Evolutionary conservation across 164 flowering plant genomes (phyloP).

Genomic region (Magnolia changhungtana): DNA sequence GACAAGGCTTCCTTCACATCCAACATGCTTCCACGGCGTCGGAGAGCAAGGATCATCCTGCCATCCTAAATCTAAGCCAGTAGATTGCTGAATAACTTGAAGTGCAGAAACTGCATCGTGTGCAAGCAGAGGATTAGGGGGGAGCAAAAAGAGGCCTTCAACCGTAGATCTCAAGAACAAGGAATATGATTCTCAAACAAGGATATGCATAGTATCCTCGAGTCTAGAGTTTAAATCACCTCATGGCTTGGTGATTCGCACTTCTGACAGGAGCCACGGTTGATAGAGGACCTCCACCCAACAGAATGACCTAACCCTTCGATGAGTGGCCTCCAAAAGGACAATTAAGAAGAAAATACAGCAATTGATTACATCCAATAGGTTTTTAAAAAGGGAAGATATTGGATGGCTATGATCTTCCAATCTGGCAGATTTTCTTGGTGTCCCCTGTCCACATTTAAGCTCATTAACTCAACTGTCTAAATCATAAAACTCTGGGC

Average conservation of each 20-base stretch:
- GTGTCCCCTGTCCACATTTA: too few species aligned
- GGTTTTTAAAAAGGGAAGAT: neutral
- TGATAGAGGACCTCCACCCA: too few species aligned
- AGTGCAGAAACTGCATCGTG: constrained; percentile 73
- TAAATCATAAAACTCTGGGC: neutral
- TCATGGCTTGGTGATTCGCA: too few species aligned
- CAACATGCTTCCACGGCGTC: constrained; percentile 61
- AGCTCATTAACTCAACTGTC: neutral
- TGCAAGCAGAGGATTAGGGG: neutral
- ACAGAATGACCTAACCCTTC: too few species aligned
- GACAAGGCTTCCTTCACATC: constrained; percentile 68
- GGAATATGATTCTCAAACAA: neutral
- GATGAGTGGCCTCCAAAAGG: too few species aligned
- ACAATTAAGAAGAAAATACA: too few species aligned
- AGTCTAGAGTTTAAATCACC: too few species aligned
- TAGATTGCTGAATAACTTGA: constrained; percentile 67
- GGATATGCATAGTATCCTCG: neutral
- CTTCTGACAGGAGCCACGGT: too few species aligned
- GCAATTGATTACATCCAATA: neutral
- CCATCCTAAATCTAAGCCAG: constrained; percentile 77
- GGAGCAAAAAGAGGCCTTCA: neutral
- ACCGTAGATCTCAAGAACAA: neutral
- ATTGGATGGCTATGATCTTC: too few species aligned
- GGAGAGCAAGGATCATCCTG: constrained; percentile 91
- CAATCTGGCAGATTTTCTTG: too few species aligned